phyloP scores from a whole-genome alignment of 495 filamentous ascomycete species.

The Penicillium coprophilum region DNA sequence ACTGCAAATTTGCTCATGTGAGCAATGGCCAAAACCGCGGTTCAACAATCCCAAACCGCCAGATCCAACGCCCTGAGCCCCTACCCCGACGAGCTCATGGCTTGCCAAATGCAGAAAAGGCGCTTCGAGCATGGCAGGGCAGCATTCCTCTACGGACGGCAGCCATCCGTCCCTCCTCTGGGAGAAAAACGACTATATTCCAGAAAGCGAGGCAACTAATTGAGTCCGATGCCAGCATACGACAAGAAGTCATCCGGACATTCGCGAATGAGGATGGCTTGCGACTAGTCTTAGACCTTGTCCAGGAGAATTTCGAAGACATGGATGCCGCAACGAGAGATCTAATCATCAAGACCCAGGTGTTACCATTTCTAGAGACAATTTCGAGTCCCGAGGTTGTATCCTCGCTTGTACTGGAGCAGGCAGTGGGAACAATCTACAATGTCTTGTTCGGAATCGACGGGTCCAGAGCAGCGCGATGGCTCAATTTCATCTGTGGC shows the following conservation, averaged over 20 bases:
- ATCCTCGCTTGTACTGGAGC: conserved; percentile 54
- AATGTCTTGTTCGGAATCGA: conserved; percentile 53
- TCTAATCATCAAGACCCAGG: conserved; percentile 33
- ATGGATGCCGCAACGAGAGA: conserved; percentile 23
- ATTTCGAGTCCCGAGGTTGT: conserved; percentile 54
- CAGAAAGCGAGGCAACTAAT: conserved; percentile 26
- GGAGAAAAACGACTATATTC: conserved; percentile 19
- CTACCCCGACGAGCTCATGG: neutral
- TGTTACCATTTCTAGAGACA: conserved; percentile 53
- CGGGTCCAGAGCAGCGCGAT: conserved; percentile 44
- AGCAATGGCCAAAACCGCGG: neutral
- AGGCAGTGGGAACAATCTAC: conserved; percentile 55
- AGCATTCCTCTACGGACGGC: conserved; percentile 10
- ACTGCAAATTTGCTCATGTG: conserved; percentile 22
- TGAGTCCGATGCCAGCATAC: conserved; percentile 20
- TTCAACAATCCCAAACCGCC: neutral
- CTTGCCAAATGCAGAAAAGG: conserved; percentile 9
- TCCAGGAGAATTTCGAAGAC: conserved; percentile 23
- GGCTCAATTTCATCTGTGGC: conserved; percentile 39
- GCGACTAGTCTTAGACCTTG: conserved; percentile 25
- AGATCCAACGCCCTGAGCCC: neutral
- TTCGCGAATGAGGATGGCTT: conserved; percentile 32
- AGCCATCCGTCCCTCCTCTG: neutral
- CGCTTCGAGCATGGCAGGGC: conserved; percentile 15
- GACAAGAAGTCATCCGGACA: conserved; percentile 31